These are phyloP conservation scores for Penicillium sp. DNA, from an alignment of 2,329 filamentous ascomycete species.

Conservation along the genomic window DNA sequence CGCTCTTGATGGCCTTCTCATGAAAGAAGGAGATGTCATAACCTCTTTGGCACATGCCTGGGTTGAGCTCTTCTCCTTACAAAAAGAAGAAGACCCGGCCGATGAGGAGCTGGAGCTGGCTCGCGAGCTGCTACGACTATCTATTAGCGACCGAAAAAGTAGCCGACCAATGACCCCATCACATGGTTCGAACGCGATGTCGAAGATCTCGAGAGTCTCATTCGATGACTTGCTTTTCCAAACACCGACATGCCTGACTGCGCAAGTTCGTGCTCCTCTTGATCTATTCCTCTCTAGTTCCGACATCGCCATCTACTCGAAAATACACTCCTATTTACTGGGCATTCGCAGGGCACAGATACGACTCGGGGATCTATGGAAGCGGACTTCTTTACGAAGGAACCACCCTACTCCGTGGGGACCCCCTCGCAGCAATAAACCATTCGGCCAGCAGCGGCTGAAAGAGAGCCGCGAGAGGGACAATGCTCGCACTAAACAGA, in stretches of 20 bases:
- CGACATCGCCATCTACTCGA: slow-evolving; percentile 77
- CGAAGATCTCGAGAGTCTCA: slow-evolving; percentile 44
- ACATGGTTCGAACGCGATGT: slow-evolving; percentile 20
- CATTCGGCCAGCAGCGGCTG: slow-evolving; percentile 61
- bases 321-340: slow-evolving; percentile 83
- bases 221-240: slow-evolving; percentile 85
- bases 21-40: slow-evolving; percentile 85
- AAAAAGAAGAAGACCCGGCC: slow-evolving; percentile 71
- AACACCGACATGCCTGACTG: slow-evolving; percentile 66
- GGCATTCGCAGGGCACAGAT: slow-evolving; percentile 84
- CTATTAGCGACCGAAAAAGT: slow-evolving; percentile 41
- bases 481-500: slow-evolving; percentile 61
- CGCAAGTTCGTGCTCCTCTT: slow-evolving; percentile 75
- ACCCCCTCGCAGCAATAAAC: slow-evolving; percentile 62
- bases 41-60: slow-evolving; percentile 75
- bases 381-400: slow-evolving; percentile 72
- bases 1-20: slow-evolving; percentile 60
- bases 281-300: slow-evolving; percentile 80
- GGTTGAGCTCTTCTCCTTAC: slow-evolving; percentile 73
- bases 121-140: slow-evolving; percentile 71
- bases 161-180: slow-evolving; percentile 28
- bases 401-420: slow-evolving; percentile 72
- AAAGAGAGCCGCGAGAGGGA: slow-evolving; percentile 63
- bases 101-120: slow-evolving; percentile 79
- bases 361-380: slow-evolving; percentile 82